Evolutionary conservation across 345 rosid species (phyloP), one percentile per base, ranked within the genome.

Genomic region (Bruguiera gymnorhiza): DNA sequence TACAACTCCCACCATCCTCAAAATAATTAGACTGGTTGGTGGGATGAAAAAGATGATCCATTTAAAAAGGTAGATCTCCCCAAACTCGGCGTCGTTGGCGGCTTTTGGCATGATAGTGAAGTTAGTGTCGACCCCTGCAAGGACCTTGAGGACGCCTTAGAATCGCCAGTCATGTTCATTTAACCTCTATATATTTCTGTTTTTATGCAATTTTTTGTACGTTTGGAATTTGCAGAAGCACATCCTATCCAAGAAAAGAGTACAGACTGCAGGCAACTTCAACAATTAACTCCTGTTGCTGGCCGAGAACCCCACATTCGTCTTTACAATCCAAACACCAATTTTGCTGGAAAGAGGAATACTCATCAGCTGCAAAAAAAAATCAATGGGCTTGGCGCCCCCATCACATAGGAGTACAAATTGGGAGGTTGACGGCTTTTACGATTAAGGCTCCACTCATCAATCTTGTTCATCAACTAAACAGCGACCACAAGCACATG

Each of bases 31-130:
- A 64, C 96, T 94, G 1, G 98, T 89, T 20, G 96, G 97, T 54
- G 97, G 97, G 75, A 94, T 91, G 58, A 91, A 87, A 61, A 91
- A 93, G 8, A 96, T 89, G 8, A 97, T 94, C 98, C 98, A 91
- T 80, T 94, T 94, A 84, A 94, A 94, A 50, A 94, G 84, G 82
- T 91, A 94, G 43, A 94, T 92, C 55, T 91, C 97, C 32, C 97
- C 97, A 48, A 91, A 91, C 80, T 88, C 96, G 2, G 80, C 48
- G 32, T 94, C 97, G 0, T 80, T 83, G 9, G 86, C 95, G 34
- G 95, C 81, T 81, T 94, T 94, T 7, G 98, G 73, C 27, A 96
- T 94, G 18, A 94, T 97, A 0, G 98, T 94, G 80, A 94, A 94
- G 82, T n/a, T n/a, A n/a, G 98, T 91, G 75, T 94, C 97, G 1